Evolutionary conservation across 345 rosid species (phyloP).

Genomic region (Pugionium dolabratum): DNA sequence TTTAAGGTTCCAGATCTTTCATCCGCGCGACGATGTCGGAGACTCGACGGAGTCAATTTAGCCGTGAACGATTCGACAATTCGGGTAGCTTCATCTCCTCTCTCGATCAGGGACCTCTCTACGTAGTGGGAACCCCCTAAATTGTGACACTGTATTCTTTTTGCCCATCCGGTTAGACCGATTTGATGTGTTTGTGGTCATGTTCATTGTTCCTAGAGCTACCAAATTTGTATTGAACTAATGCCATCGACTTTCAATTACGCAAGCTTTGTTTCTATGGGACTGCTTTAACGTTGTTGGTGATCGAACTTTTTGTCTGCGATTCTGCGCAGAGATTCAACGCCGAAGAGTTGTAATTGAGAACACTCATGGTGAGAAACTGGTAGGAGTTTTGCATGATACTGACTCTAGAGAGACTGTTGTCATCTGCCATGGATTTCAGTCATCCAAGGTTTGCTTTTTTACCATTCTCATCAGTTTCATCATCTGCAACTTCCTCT

Average conservation of each 20-base stretch:
- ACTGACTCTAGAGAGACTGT: slow-evolving; percentile 76
- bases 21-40: slow-evolving; percentile 29
- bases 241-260: not conserved
- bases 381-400: slow-evolving; percentile 73
- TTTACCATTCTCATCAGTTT: not conserved
- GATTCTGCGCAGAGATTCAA: slow-evolving; percentile 25
- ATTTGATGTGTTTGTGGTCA: slow-evolving; percentile 3
- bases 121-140: not conserved
- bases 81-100: slow-evolving; percentile 38
- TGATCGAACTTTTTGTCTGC: not conserved
- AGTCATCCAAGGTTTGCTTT: slow-evolving; percentile 65
- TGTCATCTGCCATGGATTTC: slow-evolving; percentile 86
- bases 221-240: not conserved
- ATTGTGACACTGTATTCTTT: not conserved
- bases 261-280: not conserved
- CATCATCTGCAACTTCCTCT: not conserved
- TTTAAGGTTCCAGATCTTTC: not conserved
- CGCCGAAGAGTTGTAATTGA: slow-evolving; percentile 48
- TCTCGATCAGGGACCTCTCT: not conserved
- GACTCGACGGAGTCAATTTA: slow-evolving; percentile 29
- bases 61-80: slow-evolving; percentile 17
- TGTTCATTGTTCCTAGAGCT: slow-evolving; percentile 3
- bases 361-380: slow-evolving; percentile 72
- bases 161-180: not conserved
- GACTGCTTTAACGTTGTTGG: not conserved